Conservation (phyloP, 306 rosid genomes). For the Canavalia gladiata region DNA sequence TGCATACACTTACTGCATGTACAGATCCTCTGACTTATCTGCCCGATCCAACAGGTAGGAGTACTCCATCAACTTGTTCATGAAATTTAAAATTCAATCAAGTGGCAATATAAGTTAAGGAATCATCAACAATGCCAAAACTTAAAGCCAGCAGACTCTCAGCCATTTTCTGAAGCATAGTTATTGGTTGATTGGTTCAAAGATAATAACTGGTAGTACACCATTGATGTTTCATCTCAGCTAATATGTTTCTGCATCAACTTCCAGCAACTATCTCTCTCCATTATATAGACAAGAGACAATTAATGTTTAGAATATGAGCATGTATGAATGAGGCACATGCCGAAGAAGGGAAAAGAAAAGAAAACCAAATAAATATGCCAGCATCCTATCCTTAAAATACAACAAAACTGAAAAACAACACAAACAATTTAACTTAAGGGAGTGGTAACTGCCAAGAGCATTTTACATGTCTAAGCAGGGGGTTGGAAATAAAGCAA, state of each 20-base stretch:
- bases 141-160: slow-evolving; percentile 69
- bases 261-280: slow-evolving; percentile 95
- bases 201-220: slow-evolving; percentile 85
- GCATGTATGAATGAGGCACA: slow-evolving; percentile 21
- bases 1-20: slow-evolving; percentile 79
- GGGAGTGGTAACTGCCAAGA: not conserved
- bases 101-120: slow-evolving; percentile 7
- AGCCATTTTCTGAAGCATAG: slow-evolving; percentile 93
- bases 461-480: slow-evolving; percentile 28
- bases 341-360: not conserved
- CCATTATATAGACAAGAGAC: slow-evolving; percentile 52
- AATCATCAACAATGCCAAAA: slow-evolving; percentile 22
- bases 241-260: slow-evolving; percentile 95
- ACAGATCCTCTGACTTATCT: slow-evolving; percentile 89
- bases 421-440: slow-evolving; percentile 15
- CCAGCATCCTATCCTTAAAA: not conserved
- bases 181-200: slow-evolving; percentile 99
- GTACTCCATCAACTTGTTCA: slow-evolving; percentile 90
- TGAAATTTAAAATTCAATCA: slow-evolving; percentile 42
- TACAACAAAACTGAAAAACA: slow-evolving; percentile 22
- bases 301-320: slow-evolving; percentile 31
- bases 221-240: slow-evolving; percentile 87
- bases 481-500: slow-evolving; percentile 10
- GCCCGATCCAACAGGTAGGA: slow-evolving; percentile 84
- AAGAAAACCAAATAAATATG: not conserved